These are phyloP conservation scores for Monosporascus sp. DNA, from an alignment of 2,329 filamentous ascomycete species.

Conservation along the genomic window DNA sequence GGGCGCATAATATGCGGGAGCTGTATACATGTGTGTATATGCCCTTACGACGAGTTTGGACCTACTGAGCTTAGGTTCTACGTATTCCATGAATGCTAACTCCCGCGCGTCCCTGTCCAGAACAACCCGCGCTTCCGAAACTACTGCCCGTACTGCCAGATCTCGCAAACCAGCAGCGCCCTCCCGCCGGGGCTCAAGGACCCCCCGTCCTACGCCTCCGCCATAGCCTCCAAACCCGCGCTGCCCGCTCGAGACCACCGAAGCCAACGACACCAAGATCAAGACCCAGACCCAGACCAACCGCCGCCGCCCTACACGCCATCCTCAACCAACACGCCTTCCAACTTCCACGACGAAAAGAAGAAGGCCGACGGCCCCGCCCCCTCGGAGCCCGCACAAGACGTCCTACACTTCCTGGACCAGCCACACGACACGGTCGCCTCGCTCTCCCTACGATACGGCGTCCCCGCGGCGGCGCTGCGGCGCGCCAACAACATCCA, in stretches of 20 bases:
- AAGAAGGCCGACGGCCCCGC: constrained; percentile 24
- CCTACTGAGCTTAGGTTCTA: no score
- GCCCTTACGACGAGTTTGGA: not conserved
- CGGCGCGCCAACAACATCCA: constrained; percentile 65
- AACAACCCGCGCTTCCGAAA: constrained; percentile 62
- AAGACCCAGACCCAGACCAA: constrained; percentile 6
- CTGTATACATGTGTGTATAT: constrained; percentile 50
- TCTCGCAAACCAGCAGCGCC: constrained; percentile 49
- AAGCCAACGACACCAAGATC: not conserved
- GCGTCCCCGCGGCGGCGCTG: constrained; percentile 59
- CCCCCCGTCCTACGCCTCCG: constrained; percentile 60
- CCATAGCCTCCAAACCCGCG: constrained; percentile 25
- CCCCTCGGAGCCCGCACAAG: constrained; percentile 39
- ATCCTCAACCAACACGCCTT: constrained; percentile 4
- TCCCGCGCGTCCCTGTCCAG: constrained; percentile 28
- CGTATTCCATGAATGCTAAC: not conserved
- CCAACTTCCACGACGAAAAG: constrained; percentile 4
- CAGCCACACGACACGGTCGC: constrained; percentile 62
- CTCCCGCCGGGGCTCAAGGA: constrained; percentile 60
- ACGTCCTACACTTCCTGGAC: constrained; percentile 71
- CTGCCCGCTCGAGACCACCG: not conserved
- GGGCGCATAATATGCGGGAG: constrained; percentile 64
- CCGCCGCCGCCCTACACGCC: constrained; percentile 38
- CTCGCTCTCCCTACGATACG: constrained; percentile 67
- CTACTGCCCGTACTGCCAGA: constrained; percentile 73